Percentiles rank a stretch among this genome's conserved stretches.
These are phyloP conservation scores for Schwanniomyces vanrijiae DNA, from an alignment of 805 yeast genomes.

Conservation along the genomic window DNA sequence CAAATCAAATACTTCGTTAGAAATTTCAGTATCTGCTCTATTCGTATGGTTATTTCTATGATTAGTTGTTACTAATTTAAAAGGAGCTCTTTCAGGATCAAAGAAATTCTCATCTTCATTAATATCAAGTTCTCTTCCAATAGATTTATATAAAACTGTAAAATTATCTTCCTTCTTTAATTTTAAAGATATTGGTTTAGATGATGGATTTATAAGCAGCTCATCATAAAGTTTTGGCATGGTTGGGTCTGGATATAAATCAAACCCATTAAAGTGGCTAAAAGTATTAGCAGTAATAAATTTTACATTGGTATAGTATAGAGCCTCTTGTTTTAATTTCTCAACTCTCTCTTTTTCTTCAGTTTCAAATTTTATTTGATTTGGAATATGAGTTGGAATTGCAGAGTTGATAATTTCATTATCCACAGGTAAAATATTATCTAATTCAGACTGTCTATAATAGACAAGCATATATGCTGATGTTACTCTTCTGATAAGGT, in stretches of 20 bases:
- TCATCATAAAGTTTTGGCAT: constrained; percentile 46
- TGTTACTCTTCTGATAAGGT: constrained; percentile 73
- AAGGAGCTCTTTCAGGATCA: constrained; percentile 17
- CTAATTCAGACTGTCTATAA: constrained; percentile 61
- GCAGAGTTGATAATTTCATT: constrained; percentile 39
- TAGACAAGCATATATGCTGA: constrained; percentile 98
- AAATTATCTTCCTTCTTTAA: constrained; percentile 58
- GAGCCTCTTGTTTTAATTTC: constrained; percentile 65
- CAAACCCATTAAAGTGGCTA: constrained; percentile 67
- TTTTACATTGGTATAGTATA: constrained; percentile 47
- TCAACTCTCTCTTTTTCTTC: constrained; percentile 54
- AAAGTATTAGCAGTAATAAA: constrained; percentile 57
- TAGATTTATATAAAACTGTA: constrained; percentile 46
- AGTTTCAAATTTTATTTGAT: constrained; percentile 62
- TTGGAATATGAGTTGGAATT: constrained; percentile 66
- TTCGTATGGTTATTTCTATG: constrained; percentile 70
- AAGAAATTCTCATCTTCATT: constrained; percentile 17
- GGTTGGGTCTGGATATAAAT: constrained; percentile 65
- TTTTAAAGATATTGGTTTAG: constrained; percentile 50
- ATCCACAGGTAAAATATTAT: constrained; percentile 59
- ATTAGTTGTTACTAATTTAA: constrained; percentile 64
- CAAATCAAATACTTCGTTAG: constrained; percentile 25
- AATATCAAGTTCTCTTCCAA: constrained; percentile 45
- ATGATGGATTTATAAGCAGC: constrained; percentile 45
- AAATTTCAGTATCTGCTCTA: constrained; percentile 52